Evolutionary conservation across 2,329 filamentous ascomycete species (phyloP).

Genomic region (Pestalotiopsis sp.): DNA sequence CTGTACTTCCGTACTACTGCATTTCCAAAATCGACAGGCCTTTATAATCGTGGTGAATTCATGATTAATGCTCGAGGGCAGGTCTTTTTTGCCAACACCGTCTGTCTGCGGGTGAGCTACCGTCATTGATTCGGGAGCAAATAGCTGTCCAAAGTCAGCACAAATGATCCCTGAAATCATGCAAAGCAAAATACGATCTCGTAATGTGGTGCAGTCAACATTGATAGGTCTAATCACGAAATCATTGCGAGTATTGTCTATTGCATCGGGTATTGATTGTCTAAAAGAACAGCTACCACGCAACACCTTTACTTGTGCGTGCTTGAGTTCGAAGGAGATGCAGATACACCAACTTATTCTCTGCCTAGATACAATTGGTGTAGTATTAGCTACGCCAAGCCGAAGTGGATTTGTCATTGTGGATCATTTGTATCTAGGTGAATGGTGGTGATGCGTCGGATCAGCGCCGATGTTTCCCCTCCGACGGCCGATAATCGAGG

Average conservation of each 20-base stretch:
- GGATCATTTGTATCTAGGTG: background rate
- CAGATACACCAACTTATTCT: background rate
- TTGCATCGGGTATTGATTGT: no score
- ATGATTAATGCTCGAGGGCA: no score
- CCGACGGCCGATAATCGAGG: slow-evolving; percentile 8
- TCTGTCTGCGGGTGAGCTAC: slow-evolving; percentile 6
- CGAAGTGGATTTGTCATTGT: background rate
- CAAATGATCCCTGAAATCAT: background rate
- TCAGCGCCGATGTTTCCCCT: slow-evolving; percentile 4
- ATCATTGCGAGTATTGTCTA: no score
- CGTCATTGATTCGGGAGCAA: slow-evolving; percentile 9
- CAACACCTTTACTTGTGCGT: no score
- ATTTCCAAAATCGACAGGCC: no score
- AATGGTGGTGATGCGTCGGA: slow-evolving; percentile 9
- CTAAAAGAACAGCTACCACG: no score
- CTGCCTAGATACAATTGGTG: background rate
- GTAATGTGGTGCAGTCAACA: no score
- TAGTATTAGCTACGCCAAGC: background rate
- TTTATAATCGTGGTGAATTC: no score
- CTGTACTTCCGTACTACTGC: no score
- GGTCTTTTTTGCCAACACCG: background rate
- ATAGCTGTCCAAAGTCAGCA: background rate
- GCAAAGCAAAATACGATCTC: no score
- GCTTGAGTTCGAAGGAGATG: background rate
- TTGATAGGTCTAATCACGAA: no score